Percentiles rank a stretch among this genome's conserved stretches.
phyloP scores from a whole-genome alignment of 306 rosid genomes.

The Sesbania bispinosa region DNA sequence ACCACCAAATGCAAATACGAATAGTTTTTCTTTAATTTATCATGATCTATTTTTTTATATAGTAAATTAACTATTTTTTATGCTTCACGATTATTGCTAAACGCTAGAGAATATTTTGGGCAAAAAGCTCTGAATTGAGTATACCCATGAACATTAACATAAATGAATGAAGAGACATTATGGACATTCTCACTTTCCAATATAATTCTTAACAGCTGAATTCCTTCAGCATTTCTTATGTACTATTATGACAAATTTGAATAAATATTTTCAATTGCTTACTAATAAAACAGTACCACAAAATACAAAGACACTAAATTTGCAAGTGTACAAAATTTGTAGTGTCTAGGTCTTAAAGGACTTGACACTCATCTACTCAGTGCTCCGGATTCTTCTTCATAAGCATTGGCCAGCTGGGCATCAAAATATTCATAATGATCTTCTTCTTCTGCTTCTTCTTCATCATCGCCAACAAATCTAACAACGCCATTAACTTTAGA shows the following conservation, averaged over 20 bases:
- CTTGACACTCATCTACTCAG: conserved; percentile 26
- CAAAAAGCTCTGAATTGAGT: no score
- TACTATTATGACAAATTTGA: not conserved
- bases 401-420: conserved; percentile 26
- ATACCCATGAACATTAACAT: not conserved
- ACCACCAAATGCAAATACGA: not conserved
- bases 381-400: conserved; percentile 19
- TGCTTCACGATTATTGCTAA: no score
- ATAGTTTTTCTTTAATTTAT: no score
- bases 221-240: not conserved
- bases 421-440: conserved; percentile 38
- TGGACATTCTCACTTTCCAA: not conserved
- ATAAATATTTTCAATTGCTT: not conserved
- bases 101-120: no score
- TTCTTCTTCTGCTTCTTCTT: conserved; percentile 28
- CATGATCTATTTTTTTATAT: no score
- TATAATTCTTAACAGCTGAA: not conserved
- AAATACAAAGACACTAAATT: conserved; percentile 17
- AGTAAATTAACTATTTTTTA: no score
- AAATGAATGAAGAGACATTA: not conserved
- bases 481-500: conserved; percentile 21
- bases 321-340: conserved; percentile 33
- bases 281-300: not conserved
- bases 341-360: conserved; percentile 20
- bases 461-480: not conserved